Conservation (phyloP, 257 asterid genomes). For the Knoxia roxburghii region DNA sequence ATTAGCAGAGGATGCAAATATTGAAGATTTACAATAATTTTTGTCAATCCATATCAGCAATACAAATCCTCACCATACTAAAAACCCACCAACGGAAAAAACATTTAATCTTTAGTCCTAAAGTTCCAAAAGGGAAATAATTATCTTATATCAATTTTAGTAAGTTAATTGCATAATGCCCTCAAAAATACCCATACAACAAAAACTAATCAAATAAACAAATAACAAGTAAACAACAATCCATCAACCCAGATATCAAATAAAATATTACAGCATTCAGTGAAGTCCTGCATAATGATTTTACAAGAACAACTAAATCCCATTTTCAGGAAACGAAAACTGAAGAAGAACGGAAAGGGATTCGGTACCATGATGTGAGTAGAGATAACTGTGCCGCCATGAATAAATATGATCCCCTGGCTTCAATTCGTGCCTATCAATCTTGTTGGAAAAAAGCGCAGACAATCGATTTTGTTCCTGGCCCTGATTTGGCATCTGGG, state of each 20-base stretch:
- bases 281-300: background rate
- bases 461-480: constrained; percentile 26
- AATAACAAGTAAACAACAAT: background rate
- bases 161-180: background rate
- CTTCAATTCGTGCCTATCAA: constrained; percentile 44
- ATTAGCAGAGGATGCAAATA: background rate
- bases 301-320: background rate
- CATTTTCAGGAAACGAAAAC: too few species aligned
- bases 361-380: too few species aligned
- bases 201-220: background rate
- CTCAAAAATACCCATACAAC: background rate
- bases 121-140: background rate
- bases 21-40: background rate
- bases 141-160: background rate
- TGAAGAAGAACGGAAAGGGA: too few species aligned
- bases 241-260: background rate
- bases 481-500: background rate
- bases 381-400: too few species aligned
- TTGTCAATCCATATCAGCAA: too few species aligned
- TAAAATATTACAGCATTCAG: background rate
- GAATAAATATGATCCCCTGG: too few species aligned
- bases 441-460: constrained; percentile 65
- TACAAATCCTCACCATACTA: too few species aligned
- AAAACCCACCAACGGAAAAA: too few species aligned
- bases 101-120: background rate